Evolutionary conservation across 2,329 filamentous ascomycete genomes (phyloP).

Genomic region (Talaromyces sp.): DNA sequence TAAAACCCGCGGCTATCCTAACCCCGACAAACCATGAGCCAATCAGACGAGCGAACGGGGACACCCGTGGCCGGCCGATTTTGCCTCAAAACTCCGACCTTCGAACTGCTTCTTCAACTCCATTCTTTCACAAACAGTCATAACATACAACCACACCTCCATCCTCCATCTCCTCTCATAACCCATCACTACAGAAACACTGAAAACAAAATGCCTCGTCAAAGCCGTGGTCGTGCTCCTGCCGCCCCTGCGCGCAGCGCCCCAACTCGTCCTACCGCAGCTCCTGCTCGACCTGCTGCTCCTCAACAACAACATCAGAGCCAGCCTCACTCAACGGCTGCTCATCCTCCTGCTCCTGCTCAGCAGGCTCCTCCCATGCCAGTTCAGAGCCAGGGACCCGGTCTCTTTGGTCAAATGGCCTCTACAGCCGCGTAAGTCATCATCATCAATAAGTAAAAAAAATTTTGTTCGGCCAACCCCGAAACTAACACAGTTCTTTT

Average conservation of each 20-base stretch:
- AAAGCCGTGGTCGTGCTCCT: slow-evolving; percentile 58
- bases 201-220: slow-evolving; percentile 65
- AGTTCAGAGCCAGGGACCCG: slow-evolving; percentile 53
- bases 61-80: slow-evolving; percentile 19
- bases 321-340: slow-evolving; percentile 65
- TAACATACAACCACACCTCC: not conserved
- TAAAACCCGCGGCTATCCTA: slow-evolving; percentile 9
- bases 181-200: not conserved
- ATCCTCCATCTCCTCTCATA: not conserved
- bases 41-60: slow-evolving; percentile 4
- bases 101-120: slow-evolving; percentile 20
- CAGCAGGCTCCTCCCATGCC: slow-evolving; percentile 47
- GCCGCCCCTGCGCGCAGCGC: slow-evolving; percentile 49
- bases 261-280: slow-evolving; percentile 61
- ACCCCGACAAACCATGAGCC: not conserved
- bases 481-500: not conserved
- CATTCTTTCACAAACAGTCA: not conserved
- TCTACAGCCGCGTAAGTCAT: slow-evolving; percentile 87
- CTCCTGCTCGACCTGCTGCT: slow-evolving; percentile 53
- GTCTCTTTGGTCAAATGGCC: slow-evolving; percentile 94
- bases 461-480: not conserved
- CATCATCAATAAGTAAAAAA: too few species aligned
- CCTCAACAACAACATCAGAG: slow-evolving; percentile 52
- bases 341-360: slow-evolving; percentile 39
- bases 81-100: slow-evolving; percentile 22